phyloP scores from a whole-genome alignment of 495 filamentous ascomycete species.

The Penicillium cinerascens region DNA sequence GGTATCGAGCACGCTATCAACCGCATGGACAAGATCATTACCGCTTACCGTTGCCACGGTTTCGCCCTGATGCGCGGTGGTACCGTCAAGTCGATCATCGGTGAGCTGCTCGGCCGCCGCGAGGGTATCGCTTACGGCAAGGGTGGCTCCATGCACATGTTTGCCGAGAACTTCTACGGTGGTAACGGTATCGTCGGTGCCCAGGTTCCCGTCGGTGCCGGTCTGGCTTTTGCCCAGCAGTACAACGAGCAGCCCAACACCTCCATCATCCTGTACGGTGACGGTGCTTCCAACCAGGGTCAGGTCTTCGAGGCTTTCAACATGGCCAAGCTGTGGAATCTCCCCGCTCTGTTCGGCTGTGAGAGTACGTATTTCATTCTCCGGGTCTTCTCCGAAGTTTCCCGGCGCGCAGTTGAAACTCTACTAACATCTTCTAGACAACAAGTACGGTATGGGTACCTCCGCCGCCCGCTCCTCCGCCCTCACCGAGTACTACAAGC shows the following conservation, averaged over 20 bases:
- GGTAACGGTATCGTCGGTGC: conserved; percentile 99
- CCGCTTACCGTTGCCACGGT: conserved; percentile 97
- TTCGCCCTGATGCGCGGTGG: conserved; percentile 96
- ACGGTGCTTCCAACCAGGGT: conserved; percentile 96
- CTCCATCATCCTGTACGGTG: conserved; percentile 89
- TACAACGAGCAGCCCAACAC: conserved; percentile 83
- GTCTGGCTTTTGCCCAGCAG: conserved; percentile 94
- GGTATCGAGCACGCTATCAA: conserved; percentile 96
- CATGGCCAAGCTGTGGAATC: conserved; percentile 99
- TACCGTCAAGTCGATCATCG: conserved; percentile 89
- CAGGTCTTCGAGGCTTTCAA: conserved; percentile 99
- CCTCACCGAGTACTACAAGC: conserved; percentile 99
- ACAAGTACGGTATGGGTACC: conserved; percentile 99
- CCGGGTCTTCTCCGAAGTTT: not conserved
- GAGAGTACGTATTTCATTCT: conserved; percentile 68
- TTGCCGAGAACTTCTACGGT: conserved; percentile 94
- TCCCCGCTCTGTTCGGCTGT: conserved; percentile 92
- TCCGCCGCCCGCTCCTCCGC: conserved; percentile 90
- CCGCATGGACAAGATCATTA: conserved; percentile 90
- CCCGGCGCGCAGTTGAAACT: conserved; percentile 5
- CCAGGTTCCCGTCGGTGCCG: conserved; percentile 96
- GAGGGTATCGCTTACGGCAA: conserved; percentile 98
- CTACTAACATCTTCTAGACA: conserved; percentile 58
- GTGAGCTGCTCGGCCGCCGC: conserved; percentile 89
- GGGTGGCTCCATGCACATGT: conserved; percentile 99